Base-by-base conservation (phyloP, 176 grass and related monocot species). In the Panicum miliaceum region DNA sequence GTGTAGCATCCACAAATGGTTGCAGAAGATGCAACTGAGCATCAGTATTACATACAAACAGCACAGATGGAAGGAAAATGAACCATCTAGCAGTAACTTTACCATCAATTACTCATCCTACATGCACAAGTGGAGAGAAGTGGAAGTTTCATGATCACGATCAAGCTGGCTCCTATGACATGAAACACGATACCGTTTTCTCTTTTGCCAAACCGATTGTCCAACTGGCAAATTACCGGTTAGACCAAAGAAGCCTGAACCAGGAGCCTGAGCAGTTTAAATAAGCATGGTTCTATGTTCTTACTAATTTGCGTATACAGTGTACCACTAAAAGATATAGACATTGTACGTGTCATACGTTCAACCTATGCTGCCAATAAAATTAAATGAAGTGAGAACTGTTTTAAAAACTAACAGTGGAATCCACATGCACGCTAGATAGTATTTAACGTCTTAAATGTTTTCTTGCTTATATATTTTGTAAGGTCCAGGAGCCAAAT, bases 1-100 rank as follows among this genome's bases (percentile, higher is more conserved):
- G 68, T 35, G 50, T 13, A n/a, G 12, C 37, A 68, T 43, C 37
- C 46, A 15, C 45, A 43, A 57, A 59, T 4, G 41, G 64, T 8
- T 60, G 43, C 18, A 35, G 11, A 35, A 65, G 18, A 50, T 37
- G 19, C 26, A 60, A 59, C 25, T 34, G 27, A 77, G 25, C 12
- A 78, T 8, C 26, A 27, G 38, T 37, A 18, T 61, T 52, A 71
- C 37, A 54, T 25, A 50, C 13, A 71, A 61, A 85, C 52, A 70
- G 22, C 57, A 57, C 40, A 63, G 19, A 27, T 34, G 78, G 10
- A 80, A 29, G 43, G 42, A 16, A 43, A 84, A 48, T 77, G 22
- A 77, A 61, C 20, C 23, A 26, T 60, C n/a, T 77, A 76, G 20
- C 13, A 42, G 54, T 48, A 29, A 20, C 12, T 42, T 9, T 58